Conservation (phyloP, 805 yeast genomes). For the Lipomyces lipofer region DNA sequence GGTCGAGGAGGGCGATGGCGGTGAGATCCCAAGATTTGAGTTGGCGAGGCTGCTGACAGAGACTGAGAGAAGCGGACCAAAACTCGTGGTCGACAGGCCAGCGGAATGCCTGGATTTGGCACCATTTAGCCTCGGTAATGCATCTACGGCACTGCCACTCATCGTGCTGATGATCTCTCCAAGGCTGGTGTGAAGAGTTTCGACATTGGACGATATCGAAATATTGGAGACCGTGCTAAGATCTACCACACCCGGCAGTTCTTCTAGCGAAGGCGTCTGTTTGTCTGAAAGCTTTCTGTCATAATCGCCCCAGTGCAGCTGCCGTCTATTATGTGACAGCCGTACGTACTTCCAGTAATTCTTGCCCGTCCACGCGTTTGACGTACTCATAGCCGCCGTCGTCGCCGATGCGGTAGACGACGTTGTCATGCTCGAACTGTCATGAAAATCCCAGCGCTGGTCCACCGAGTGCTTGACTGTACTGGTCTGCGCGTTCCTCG, state of each 20-base stretch:
- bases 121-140: too few relatives aligned
- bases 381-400: neutral
- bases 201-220: neutral
- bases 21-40: neutral
- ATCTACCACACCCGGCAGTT: conserved; percentile 11
- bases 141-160: too few relatives aligned
- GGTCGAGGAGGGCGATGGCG: neutral
- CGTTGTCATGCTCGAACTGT: too few relatives aligned
- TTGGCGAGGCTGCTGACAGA: neutral
- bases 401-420: neutral
- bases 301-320: conserved; percentile 9
- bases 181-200: neutral
- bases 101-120: too few relatives aligned
- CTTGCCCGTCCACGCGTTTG: too few relatives aligned
- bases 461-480: neutral
- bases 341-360: conserved; percentile 5
- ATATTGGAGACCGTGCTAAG: neutral
- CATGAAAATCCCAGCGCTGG: too few relatives aligned
- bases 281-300: neutral
- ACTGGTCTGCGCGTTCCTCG: neutral
- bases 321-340: conserved; percentile 7
- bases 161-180: neutral
- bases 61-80: too few relatives aligned
- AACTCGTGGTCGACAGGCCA: too few relatives aligned
- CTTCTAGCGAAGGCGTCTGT: conserved; percentile 7